Conservation (phyloP, 495 filamentous ascomycete species). For the Tuber brumale region DNA sequence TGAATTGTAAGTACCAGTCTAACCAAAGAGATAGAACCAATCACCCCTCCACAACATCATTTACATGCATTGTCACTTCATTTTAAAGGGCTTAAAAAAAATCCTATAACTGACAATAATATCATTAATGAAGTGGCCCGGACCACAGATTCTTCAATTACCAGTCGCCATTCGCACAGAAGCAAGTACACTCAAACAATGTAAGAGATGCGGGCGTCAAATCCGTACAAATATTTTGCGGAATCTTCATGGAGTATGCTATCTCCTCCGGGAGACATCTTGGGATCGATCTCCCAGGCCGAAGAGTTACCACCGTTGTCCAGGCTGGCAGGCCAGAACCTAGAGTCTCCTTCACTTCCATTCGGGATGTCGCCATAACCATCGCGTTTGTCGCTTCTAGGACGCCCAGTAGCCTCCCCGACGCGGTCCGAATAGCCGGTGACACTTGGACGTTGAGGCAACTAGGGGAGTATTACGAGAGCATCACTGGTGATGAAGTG, state of each 20-base stretch:
- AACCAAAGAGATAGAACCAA: slow-evolving; percentile 3
- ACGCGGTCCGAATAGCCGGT: slow-evolving; percentile 30
- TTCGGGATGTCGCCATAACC: slow-evolving; percentile 28
- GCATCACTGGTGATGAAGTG: slow-evolving; percentile 17
- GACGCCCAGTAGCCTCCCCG: slow-evolving; percentile 18
- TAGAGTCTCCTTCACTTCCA: slow-evolving; percentile 30
- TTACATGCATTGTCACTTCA: neutral
- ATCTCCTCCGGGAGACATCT: slow-evolving; percentile 26
- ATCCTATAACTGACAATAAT: neutral
- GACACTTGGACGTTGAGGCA: slow-evolving; percentile 31
- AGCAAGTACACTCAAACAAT: slow-evolving; percentile 25
- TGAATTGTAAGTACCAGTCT: slow-evolving; percentile 29
- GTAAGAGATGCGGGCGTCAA: slow-evolving; percentile 26
- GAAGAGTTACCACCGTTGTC: slow-evolving; percentile 26
- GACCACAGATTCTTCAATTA: slow-evolving; percentile 30
- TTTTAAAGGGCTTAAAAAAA: neutral
- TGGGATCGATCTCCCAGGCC: slow-evolving; percentile 28
- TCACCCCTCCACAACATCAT: neutral
- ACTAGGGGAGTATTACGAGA: slow-evolving; percentile 26
- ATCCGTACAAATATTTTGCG: slow-evolving; percentile 33
- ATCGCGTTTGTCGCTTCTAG: slow-evolving; percentile 28
- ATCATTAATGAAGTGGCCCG: slow-evolving; percentile 19
- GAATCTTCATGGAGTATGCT: slow-evolving; percentile 33
- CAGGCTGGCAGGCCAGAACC: slow-evolving; percentile 24
- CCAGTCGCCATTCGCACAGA: slow-evolving; percentile 24